Conservation (phyloP, 495 filamentous ascomycete genomes). For the Podospora bellae-mahoneyi region DNA sequence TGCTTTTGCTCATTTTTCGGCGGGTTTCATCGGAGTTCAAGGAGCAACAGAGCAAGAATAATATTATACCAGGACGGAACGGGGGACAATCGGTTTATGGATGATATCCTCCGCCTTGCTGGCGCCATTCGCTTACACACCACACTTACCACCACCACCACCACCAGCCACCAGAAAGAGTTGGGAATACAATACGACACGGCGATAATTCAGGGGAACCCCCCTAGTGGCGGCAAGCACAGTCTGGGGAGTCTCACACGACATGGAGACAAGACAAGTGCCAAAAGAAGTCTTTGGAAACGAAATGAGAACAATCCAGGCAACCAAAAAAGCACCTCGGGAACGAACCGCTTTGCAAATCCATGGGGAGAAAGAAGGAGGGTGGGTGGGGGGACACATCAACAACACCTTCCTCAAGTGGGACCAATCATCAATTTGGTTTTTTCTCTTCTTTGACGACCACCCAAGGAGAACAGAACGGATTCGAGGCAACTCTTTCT, state of each 20-base stretch:
- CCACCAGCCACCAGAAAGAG: background rate
- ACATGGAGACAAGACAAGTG: background rate
- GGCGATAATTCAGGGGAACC: background rate
- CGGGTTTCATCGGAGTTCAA: slow-evolving; percentile 46
- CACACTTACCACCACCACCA: slow-evolving; percentile 1
- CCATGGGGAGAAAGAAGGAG: background rate
- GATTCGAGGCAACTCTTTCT: background rate
- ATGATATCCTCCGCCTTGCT: slow-evolving; percentile 30
- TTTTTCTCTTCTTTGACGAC: background rate
- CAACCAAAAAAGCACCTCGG: background rate
- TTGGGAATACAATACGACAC: background rate
- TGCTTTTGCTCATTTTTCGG: slow-evolving; percentile 21
- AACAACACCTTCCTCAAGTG: background rate
- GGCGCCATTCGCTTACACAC: slow-evolving; percentile 34
- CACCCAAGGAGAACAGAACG: background rate
- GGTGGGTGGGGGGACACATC: no score
- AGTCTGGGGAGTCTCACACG: background rate
- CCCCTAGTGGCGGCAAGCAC: background rate
- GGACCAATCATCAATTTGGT: background rate
- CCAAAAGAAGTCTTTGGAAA: background rate
- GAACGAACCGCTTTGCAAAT: background rate
- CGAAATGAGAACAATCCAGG: background rate
- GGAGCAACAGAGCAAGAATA: slow-evolving; percentile 34
- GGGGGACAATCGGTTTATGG: slow-evolving; percentile 20
- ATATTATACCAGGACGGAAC: slow-evolving; percentile 26